Evolutionary conservation across 345 rosid genomes (phyloP), one percentile per base, ranked within the genome.

Genomic region (Hibiscus tridactylites): DNA sequence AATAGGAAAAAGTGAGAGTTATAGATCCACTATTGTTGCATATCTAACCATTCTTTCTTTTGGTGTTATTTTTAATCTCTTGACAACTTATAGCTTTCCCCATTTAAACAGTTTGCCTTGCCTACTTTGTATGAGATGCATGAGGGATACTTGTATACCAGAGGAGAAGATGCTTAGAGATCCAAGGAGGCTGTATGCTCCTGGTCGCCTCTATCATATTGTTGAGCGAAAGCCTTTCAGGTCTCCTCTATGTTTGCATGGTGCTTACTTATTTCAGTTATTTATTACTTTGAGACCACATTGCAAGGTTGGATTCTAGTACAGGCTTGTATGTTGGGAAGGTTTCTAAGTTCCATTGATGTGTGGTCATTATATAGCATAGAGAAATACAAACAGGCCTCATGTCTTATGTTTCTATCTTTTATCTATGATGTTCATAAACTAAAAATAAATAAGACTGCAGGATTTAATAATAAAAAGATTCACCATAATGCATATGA

Each of bases 201-300:
- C 97, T 26, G 99, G 99, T 72, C 97, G 97, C 70, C 88, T 95
- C 79, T 95, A 95, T 78, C 99, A 95, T 79, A 92, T 95, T 53
- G 99, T 95, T 6, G 97, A 95, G 73, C 78, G 99, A 78, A 95
- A 85, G 84, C 96, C 82, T 65, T 88, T 79, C 88, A 90, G 92
- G 97, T 57, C n/a, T 57, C 58, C 11, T 7, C 9, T 73, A 35
- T 9, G n/a, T 46, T 6, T 42, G 17, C 31, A 21, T 71, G 3
- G 4, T 16, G 37, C 39, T 37, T 70, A 46, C 21, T 3, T n/a
- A 42, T 52, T 6, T 56, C 4, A 47, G 17, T 19, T 37, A 42
- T 57, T 13, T 21, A 31, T 21, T 9, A 56, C 33, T 12, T 29
- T 50, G 44, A 68, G 26, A 50, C 19, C 35, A 42, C 57, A 52